Base-by-base conservation (phyloP, 352 stramenopile genomes). In the Pythium rishiriense region DNA sequence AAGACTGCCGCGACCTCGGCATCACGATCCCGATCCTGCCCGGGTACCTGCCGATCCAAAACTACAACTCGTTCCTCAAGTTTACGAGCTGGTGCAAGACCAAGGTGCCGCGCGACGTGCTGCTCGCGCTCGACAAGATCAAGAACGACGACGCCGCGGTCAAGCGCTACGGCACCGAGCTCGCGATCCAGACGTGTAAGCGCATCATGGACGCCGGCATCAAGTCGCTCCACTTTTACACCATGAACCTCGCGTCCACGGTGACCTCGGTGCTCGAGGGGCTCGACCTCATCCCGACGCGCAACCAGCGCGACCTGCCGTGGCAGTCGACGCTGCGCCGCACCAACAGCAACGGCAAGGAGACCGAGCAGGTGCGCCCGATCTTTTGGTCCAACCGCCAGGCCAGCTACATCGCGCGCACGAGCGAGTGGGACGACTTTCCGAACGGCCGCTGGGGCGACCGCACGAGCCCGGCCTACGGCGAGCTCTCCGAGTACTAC, bases 331-430 rank as follows among this genome's bases (percentile, higher is more conserved):
- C 82, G 48, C 69, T 88, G 49, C 78, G 76, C 22, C 82, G 84
- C 52, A 85, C 66, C 4, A 73, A 80, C 51, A 85, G 86, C 22
- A 78, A 94, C 59, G 86, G 68, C 35, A 79, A 80, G 46, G 64
- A 83, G 50, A 78, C 74, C 8, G 90, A 97, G 68, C 94, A 91
- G 62, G 82, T 98, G 49, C 92, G 97, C 25, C 97, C 97, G 26
- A 99, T 99, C 63, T 98, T 99, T 64, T 99, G 97, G 97, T 97
- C 96, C 7, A 99, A 99, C 74, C 89, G 97, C 19, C 96, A 97
- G 51, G 93, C 97, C 58, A 98, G 88, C 61, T 99, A 99, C 87
- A 90, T 99, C 25, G 89, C 94, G 59, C 78, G 97, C 50, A 99
- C 97, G 48, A 88, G 97, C 63, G 87, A 95, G 59, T 99, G 97